Evolutionary conservation across 306 rosid species (phyloP).

Genomic region (Pterocarpus macrocarpus): DNA sequence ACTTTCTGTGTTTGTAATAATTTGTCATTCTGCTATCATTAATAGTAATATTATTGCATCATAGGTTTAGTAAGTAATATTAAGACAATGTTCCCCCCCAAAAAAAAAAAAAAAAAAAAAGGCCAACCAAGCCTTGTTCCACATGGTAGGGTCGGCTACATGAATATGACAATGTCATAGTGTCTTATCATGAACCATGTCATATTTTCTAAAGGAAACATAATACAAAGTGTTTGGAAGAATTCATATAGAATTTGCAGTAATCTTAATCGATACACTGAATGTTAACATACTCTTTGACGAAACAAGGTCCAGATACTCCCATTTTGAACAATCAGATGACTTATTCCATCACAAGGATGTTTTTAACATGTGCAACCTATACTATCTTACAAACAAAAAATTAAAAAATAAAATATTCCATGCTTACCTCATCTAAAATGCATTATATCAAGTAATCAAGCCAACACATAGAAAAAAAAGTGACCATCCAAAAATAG

Average conservation of each 20-base stretch:
- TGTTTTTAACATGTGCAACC: background rate
- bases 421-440: too few species aligned
- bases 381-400: too few species aligned
- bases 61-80: background rate
- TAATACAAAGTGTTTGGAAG: background rate
- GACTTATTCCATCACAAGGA: background rate
- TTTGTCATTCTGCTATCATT: background rate
- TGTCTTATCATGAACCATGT: too few species aligned
- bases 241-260: background rate
- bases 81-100: background rate
- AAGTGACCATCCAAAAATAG: background rate
- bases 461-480: too few species aligned
- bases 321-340: background rate
- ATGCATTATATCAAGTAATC: too few species aligned
- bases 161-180: too few species aligned
- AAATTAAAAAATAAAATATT: too few species aligned
- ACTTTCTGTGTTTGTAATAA: background rate
- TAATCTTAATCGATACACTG: background rate
- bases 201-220: background rate
- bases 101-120: too few species aligned
- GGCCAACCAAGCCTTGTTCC: too few species aligned
- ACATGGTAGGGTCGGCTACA: too few species aligned
- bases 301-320: background rate
- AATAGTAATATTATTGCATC: background rate
- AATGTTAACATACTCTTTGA: too few species aligned